phyloP scores from a whole-genome alignment of 768 basidiomycete species.

The Clavulina sp. region DNA sequence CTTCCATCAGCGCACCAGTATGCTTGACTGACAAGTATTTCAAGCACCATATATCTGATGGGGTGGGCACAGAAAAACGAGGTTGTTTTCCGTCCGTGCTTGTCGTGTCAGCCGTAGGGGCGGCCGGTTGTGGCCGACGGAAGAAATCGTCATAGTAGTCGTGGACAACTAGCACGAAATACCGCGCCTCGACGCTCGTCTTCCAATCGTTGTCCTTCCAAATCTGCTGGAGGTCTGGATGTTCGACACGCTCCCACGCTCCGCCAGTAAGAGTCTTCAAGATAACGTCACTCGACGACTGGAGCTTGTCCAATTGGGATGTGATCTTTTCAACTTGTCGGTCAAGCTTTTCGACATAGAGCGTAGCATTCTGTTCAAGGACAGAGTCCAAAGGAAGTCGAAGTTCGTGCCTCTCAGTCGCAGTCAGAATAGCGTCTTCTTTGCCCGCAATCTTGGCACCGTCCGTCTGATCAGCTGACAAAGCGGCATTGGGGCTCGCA shows the following conservation, averaged over 20 bases:
- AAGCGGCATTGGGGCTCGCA: not conserved
- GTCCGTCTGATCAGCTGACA: not conserved
- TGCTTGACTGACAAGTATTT: not conserved
- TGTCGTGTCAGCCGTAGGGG: not conserved
- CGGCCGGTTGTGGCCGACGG: no score
- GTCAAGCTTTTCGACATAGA: not conserved
- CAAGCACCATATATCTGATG: not conserved
- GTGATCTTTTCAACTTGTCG: not conserved
- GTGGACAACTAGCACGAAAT: not conserved
- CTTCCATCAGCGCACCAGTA: not conserved
- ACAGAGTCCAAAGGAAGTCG: not conserved
- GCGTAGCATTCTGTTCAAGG: not conserved
- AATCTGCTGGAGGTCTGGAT: not conserved
- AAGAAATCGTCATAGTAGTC: not conserved
- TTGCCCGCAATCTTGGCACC: not conserved
- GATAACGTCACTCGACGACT: not conserved
- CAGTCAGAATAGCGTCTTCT: not conserved
- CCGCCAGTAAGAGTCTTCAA: not conserved
- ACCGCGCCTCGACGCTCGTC: not conserved
- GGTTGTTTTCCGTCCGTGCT: not conserved
- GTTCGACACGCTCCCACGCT: not conserved
- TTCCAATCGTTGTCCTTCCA: not conserved
- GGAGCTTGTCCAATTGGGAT: not conserved
- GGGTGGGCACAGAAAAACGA: not conserved
- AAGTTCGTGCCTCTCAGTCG: not conserved